Evolutionary conservation across 2,329 filamentous ascomycete genomes (phyloP).

Genomic region (Pochonia chlamydosporia): DNA sequence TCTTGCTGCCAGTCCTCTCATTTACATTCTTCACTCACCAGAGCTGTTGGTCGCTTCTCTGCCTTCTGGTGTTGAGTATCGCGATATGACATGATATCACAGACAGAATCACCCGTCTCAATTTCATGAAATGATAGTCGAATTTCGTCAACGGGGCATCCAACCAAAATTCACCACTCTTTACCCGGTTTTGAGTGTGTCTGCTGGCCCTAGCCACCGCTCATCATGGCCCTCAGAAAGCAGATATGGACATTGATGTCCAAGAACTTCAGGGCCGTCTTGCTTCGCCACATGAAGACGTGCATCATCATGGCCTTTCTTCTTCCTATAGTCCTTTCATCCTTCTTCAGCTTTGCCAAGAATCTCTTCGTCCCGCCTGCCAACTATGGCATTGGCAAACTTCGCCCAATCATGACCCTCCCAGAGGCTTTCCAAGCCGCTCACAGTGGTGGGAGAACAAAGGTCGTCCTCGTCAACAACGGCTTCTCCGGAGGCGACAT

Average conservation of each 20-base stretch:
- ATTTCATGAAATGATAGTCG: neutral
- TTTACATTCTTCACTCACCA: neutral
- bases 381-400: conserved; percentile 63
- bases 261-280: conserved; percentile 57
- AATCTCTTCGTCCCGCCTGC: conserved; percentile 79
- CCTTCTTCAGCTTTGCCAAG: conserved; percentile 64
- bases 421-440: conserved; percentile 55
- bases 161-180: neutral
- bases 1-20: neutral
- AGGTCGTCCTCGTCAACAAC: conserved; percentile 74
- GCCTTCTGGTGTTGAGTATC: neutral
- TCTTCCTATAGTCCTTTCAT: conserved; percentile 51
- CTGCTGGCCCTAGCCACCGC: neutral
- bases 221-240: conserved; percentile 44
- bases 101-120: neutral
- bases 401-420: conserved; percentile 58
- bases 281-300: conserved; percentile 46
- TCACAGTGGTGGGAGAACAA: conserved; percentile 52
- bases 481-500: conserved; percentile 65
- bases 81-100: neutral
- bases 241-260: conserved; percentile 56
- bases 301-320: conserved; percentile 53
- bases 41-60: neutral
- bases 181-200: neutral
- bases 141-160: neutral